Conservation (phyloP, 140 eudicot species). For the Oenanthe javanica region DNA sequence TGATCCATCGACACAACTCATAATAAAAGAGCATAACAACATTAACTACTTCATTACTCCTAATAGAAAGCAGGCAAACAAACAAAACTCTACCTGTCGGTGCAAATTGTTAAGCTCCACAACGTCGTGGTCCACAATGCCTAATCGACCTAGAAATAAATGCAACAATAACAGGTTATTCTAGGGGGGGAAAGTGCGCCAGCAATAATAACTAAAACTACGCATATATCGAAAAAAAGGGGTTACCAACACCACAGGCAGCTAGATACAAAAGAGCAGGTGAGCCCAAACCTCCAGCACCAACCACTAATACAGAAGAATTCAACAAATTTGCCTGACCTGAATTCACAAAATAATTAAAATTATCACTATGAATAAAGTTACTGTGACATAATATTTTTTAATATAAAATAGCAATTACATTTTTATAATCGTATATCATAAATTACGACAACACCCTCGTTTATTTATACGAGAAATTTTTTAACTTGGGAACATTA, state of each 20-base stretch:
- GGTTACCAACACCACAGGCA: constrained; percentile 87
- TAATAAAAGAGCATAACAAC: neutral
- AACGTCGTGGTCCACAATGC: constrained; percentile 94
- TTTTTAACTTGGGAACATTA: too few species aligned
- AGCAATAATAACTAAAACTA: neutral
- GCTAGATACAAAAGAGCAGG: constrained; percentile 95
- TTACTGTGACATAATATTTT: too few species aligned
- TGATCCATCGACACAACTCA: neutral
- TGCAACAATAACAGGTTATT: neutral
- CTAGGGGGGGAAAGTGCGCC: neutral
- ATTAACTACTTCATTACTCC: neutral
- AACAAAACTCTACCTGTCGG: constrained; percentile 56
- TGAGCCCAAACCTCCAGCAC: constrained; percentile 98
- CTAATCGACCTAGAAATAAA: constrained; percentile 56
- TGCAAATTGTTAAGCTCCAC: constrained; percentile 97
- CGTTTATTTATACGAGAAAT: too few species aligned
- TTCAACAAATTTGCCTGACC: constrained; percentile 78
- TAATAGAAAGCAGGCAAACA: neutral
- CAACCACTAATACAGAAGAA: constrained; percentile 79
- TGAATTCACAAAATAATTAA: constrained; percentile 25
- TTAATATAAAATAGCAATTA: too few species aligned
- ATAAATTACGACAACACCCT: too few species aligned
- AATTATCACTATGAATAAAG: neutral
- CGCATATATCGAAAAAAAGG: neutral
- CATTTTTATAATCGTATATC: too few species aligned